phyloP scores from a whole-genome alignment of 1,284 basidiomycete genomes.

The Cutaneotrichosporon sp. region DNA sequence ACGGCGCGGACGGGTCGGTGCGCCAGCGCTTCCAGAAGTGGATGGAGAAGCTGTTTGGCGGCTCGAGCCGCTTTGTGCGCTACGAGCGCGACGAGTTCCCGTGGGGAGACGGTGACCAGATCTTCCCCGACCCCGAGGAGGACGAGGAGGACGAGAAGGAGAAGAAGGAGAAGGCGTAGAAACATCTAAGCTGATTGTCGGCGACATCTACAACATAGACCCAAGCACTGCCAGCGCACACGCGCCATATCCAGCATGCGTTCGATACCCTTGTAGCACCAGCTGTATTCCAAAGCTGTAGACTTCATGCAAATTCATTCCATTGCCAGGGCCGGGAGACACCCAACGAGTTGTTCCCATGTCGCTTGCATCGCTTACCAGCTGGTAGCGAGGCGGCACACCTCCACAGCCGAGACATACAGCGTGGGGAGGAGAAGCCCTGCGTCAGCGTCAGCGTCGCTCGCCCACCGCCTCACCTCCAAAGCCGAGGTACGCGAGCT shows the following conservation, averaged over 20 bases:
- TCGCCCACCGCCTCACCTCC: neutral
- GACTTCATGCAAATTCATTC: neutral
- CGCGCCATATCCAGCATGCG: slow-evolving; percentile 4
- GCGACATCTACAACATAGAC: neutral
- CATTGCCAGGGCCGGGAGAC: no score
- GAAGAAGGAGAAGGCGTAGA: neutral
- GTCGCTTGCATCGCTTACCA: no score
- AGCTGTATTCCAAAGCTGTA: neutral
- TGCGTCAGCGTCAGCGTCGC: no score
- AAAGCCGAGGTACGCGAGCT: slow-evolving; percentile 30
- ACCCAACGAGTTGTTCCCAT: no score
- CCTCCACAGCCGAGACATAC: neutral
- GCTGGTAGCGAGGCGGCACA: neutral
- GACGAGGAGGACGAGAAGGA: neutral
- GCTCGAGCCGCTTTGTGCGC: slow-evolving; percentile 16
- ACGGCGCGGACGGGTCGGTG: slow-evolving; percentile 14
- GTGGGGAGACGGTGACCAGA: slow-evolving; percentile 7
- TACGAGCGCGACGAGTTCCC: slow-evolving; percentile 26
- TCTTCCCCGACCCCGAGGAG: neutral
- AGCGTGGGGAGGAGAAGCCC: slow-evolving; percentile 11
- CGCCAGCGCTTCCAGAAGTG: slow-evolving; percentile 22
- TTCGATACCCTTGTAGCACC: slow-evolving; percentile 4
- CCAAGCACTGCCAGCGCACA: neutral
- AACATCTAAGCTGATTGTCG: neutral
- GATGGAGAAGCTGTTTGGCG: slow-evolving; percentile 33